Evolutionary conservation across 352 stramenopile species (phyloP).

Genomic region (Pythium insidiosum): DNA sequence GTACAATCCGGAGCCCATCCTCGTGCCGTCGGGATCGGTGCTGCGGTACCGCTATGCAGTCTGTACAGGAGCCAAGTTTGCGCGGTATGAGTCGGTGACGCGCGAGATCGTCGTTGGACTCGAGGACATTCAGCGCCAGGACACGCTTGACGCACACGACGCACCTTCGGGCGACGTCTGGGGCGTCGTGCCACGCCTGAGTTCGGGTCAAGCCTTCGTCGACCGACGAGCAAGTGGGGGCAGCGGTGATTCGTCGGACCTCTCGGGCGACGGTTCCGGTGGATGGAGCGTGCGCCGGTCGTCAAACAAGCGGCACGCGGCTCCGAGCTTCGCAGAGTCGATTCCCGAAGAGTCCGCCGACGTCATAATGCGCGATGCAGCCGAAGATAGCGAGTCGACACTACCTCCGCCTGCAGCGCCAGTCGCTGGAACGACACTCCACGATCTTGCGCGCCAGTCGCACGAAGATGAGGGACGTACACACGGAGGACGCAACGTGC

Average conservation of each 20-base stretch:
- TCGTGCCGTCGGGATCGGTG: slow-evolving; percentile 47
- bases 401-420: too few relatives aligned
- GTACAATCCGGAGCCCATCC: slow-evolving; percentile 82
- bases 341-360: slow-evolving; percentile 45
- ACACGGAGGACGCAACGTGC: neutral
- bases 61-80: slow-evolving; percentile 69
- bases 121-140: slow-evolving; percentile 62
- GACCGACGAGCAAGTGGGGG: slow-evolving; percentile 47
- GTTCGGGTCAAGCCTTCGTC: slow-evolving; percentile 76
- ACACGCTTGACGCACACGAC: slow-evolving; percentile 52
- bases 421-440: too few relatives aligned
- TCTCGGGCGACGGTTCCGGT: slow-evolving; percentile 9
- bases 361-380: slow-evolving; percentile 19
- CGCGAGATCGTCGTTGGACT: slow-evolving; percentile 48
- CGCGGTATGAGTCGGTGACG: slow-evolving; percentile 58
- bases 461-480: neutral
- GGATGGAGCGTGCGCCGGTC: slow-evolving; percentile 10
- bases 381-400: slow-evolving; percentile 1
- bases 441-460: neutral
- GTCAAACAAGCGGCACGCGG: slow-evolving; percentile 12
- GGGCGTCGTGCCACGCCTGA: slow-evolving; percentile 68
- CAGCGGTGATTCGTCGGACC: slow-evolving; percentile 21
- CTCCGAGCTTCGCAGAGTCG: slow-evolving; percentile 30
- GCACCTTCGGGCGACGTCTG: slow-evolving; percentile 17
- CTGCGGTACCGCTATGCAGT: slow-evolving; percentile 84